Percentiles rank a stretch among this genome's conserved stretches.
These are phyloP conservation scores for Sphaerulina musiva DNA, from an alignment of 2,329 filamentous ascomycete genomes.

Conservation along the genomic window DNA sequence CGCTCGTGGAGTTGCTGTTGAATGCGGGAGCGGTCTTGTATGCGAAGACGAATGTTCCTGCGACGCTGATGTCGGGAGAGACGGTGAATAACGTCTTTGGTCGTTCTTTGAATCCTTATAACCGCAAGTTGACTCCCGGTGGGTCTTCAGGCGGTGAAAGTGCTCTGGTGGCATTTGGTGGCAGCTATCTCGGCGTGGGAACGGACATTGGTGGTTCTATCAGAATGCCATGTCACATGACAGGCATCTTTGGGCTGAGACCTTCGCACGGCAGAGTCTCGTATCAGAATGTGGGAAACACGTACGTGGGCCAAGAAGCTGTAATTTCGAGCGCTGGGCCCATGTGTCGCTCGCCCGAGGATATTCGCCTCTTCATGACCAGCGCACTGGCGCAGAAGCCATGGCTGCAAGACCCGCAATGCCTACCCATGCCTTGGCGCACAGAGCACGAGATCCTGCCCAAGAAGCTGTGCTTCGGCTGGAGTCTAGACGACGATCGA, in stretches of 20 bases:
- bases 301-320: constrained; percentile 44
- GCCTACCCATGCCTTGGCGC: constrained; percentile 12
- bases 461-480: constrained; percentile 13
- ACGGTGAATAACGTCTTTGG: constrained; percentile 37
- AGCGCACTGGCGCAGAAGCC: constrained; percentile 5
- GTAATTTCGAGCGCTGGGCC: constrained; percentile 11
- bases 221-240: constrained; percentile 79
- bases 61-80: constrained; percentile 44
- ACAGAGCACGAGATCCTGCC: constrained; percentile 7
- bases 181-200: constrained; percentile 54
- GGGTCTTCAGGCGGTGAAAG: constrained; percentile 62
- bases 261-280: constrained; percentile 43
- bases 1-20: constrained; percentile 41
- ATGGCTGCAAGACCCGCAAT: constrained; percentile 11
- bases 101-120: constrained; percentile 55
- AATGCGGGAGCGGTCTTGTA: constrained; percentile 45
- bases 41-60: constrained; percentile 51
- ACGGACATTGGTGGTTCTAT: constrained; percentile 59
- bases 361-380: constrained; percentile 15
- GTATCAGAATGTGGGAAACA: constrained; percentile 12
- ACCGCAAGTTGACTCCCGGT: constrained; percentile 54
- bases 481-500: constrained; percentile 7
- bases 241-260: constrained; percentile 30
- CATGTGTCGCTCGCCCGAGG: constrained; percentile 10
- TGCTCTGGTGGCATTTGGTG: constrained; percentile 53